phyloP scores from a whole-genome alignment of 148 eudicot genomes.

The Mesembryanthemum crystallinum region DNA sequence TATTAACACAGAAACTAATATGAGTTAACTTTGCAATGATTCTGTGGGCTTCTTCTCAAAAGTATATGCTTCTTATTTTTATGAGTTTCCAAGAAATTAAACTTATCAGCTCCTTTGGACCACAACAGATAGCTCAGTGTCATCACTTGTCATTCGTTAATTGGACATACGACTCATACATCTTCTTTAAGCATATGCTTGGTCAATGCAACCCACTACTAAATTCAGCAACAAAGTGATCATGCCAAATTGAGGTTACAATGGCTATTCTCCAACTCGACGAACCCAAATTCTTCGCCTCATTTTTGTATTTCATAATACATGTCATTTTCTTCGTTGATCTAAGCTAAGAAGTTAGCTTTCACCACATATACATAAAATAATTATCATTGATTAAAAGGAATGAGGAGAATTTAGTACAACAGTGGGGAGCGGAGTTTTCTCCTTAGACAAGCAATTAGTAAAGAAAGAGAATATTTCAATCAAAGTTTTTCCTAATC shows the following conservation, averaged over 20 bases:
- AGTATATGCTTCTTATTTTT: neutral
- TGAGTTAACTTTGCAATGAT: conserved; percentile 3
- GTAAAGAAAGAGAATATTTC: neutral
- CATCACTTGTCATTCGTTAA: conserved; percentile 7
- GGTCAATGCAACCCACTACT: neutral
- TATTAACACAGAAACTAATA: neutral
- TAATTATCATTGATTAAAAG: neutral
- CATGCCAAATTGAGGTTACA: neutral
- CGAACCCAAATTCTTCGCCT: neutral
- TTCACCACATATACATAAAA: neutral
- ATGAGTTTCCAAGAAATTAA: no score
- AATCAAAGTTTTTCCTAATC: neutral
- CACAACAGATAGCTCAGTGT: neutral
- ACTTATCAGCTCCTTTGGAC: neutral
- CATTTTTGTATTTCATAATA: neutral
- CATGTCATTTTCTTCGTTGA: neutral
- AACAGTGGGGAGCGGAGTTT: neutral
- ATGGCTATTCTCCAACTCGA: neutral
- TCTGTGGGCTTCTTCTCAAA: conserved; percentile 17
- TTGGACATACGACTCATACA: conserved; percentile 2
- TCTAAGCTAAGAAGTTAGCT: neutral
- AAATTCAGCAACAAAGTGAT: neutral
- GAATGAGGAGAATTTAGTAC: neutral
- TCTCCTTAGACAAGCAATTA: neutral
- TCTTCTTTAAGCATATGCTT: neutral